A percentile compares a stretch with the other conserved stretches of the same genome.
Evolutionary conservation across 2,329 filamentous ascomycete species (phyloP).

Genomic region (Stagonosporopsis vannaccii): DNA sequence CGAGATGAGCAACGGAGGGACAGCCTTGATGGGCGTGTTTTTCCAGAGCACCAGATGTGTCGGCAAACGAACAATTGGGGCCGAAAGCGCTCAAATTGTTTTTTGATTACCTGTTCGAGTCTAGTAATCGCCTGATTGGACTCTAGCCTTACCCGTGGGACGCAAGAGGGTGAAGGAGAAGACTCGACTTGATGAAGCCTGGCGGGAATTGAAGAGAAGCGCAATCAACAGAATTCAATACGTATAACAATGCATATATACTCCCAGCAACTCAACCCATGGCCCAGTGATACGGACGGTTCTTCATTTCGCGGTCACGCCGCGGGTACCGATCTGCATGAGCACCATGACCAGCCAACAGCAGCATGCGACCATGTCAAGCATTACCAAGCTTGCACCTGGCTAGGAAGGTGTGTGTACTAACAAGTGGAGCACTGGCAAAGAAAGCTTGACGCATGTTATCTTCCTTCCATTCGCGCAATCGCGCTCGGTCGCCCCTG

Average conservation of each 20-base stretch:
- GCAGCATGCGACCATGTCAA: not conserved
- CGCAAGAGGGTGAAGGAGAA: not conserved
- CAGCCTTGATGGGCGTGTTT: too few species aligned
- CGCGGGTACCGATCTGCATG: constrained; percentile 6
- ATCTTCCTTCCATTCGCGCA: constrained; percentile 21
- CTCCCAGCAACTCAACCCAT: not conserved
- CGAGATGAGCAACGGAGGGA: not conserved
- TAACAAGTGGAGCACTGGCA: constrained; percentile 6
- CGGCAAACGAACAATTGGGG: not conserved
- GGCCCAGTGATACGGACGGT: not conserved
- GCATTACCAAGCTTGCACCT: constrained; percentile 13
- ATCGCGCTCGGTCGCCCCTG: constrained; percentile 2
- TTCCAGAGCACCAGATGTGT: too few species aligned
- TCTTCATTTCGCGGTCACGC: not conserved
- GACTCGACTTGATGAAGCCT: not conserved
- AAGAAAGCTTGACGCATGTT: constrained; percentile 18
- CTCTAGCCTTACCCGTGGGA: not conserved
- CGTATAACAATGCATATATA: constrained; percentile 14
- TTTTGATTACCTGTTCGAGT: not conserved
- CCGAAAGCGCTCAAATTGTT: too few species aligned
- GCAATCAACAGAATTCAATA: not conserved
- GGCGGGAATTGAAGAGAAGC: constrained; percentile 2
- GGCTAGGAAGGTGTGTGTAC: constrained; percentile 8
- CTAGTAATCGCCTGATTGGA: not conserved
- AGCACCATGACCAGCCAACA: constrained; percentile 8